phyloP scores from a whole-genome alignment of 768 basidiomycete species.

The Rhizopogon salebrosus region DNA sequence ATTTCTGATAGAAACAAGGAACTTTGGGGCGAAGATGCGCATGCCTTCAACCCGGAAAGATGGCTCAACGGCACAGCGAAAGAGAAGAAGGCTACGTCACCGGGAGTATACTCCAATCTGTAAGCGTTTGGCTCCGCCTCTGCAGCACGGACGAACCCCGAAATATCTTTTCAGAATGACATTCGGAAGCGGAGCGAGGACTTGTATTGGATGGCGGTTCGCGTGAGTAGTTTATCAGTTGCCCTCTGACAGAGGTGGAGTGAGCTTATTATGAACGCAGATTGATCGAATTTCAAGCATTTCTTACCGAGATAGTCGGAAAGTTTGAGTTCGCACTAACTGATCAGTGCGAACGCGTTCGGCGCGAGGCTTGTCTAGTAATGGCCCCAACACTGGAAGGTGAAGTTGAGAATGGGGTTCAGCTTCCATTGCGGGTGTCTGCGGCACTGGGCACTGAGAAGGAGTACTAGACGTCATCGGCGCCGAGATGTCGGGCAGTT shows the following conservation, averaged over 20 bases:
- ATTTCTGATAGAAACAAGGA: slow-evolving; percentile 18
- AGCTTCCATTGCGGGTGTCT: slow-evolving; percentile 28
- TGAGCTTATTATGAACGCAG: slow-evolving; percentile 11
- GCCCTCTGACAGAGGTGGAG: background rate
- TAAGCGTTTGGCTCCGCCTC: slow-evolving; percentile 4
- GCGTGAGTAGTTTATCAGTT: slow-evolving; percentile 12
- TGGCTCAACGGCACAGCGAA: slow-evolving; percentile 18
- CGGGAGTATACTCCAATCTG: slow-evolving; percentile 27
- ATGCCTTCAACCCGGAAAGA: slow-evolving; percentile 25
- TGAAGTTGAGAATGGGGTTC: slow-evolving; percentile 24
- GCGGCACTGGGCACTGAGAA: slow-evolving; percentile 8
- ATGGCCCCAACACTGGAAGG: slow-evolving; percentile 33
- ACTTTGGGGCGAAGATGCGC: slow-evolving; percentile 27
- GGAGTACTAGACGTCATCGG: background rate
- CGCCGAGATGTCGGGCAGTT: background rate
- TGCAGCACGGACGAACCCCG: background rate
- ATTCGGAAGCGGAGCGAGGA: slow-evolving; percentile 18
- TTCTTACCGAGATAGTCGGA: slow-evolving; percentile 50
- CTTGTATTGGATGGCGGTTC: slow-evolving; percentile 29
- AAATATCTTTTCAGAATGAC: slow-evolving; percentile 20
- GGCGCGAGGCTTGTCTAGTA: slow-evolving; percentile 22
- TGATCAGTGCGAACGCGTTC: slow-evolving; percentile 21
- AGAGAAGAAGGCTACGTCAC: slow-evolving; percentile 13
- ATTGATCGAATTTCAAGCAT: slow-evolving; percentile 50
- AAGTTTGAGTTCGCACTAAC: slow-evolving; percentile 46